These are phyloP conservation scores for Mycena albidolilacea DNA, from an alignment of 768 basidiomycete species.

Conservation along the genomic window DNA sequence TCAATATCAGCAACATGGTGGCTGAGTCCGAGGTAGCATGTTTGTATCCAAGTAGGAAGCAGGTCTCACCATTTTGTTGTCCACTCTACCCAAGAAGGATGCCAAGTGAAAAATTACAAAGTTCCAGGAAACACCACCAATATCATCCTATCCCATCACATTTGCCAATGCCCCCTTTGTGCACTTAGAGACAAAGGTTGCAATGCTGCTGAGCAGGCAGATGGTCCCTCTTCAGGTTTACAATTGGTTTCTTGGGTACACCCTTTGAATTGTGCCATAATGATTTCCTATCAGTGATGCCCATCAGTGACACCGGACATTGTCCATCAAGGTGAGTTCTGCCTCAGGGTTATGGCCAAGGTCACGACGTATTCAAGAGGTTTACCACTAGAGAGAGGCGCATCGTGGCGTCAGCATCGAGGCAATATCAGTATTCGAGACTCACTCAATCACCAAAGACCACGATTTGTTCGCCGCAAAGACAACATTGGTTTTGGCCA, in stretches of 20 bases:
- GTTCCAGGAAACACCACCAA: slow-evolving; percentile 86
- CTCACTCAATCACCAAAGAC: neutral
- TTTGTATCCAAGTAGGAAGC: too few species aligned
- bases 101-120: slow-evolving; percentile 83
- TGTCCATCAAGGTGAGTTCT: slow-evolving; percentile 87
- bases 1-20: slow-evolving; percentile 92
- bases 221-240: slow-evolving; percentile 88
- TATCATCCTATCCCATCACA: slow-evolving; percentile 93
- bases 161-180: slow-evolving; percentile 88
- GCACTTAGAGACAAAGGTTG: slow-evolving; percentile 80
- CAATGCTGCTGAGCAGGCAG: slow-evolving; percentile 85
- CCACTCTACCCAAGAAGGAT: slow-evolving; percentile 45
- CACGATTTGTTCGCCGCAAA: neutral
- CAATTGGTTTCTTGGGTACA: slow-evolving; percentile 37
- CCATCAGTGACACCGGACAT: slow-evolving; percentile 85
- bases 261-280: neutral
- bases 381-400: neutral
- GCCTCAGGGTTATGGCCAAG: slow-evolving; percentile 80
- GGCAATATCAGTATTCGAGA: neutral
- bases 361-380: neutral
- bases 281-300: slow-evolving; percentile 22
- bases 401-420: too few species aligned
- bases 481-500: neutral
- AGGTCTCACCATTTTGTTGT: slow-evolving; percentile 16
- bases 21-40: slow-evolving; percentile 68